Conservation (phyloP, 805 yeast species). For the Yueomyces sinensis region DNA sequence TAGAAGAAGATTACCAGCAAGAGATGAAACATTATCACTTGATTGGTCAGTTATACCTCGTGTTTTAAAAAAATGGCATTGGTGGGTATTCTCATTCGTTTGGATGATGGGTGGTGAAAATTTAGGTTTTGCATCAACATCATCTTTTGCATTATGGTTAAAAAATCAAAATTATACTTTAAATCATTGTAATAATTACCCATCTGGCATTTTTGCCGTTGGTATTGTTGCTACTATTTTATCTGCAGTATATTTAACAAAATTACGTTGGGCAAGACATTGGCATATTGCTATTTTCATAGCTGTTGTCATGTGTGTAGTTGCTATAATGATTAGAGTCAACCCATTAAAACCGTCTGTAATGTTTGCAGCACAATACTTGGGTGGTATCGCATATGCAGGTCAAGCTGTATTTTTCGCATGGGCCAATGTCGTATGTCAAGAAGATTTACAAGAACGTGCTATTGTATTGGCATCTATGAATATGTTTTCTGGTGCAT, state of each 20-base stretch:
- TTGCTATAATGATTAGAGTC: conserved; percentile 34
- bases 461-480: conserved; percentile 52
- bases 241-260: conserved; percentile 32
- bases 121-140: conserved; percentile 32
- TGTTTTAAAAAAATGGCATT: conserved; percentile 41
- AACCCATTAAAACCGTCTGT: conserved; percentile 26
- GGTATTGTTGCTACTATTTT: conserved; percentile 34
- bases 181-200: conserved; percentile 35
- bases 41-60: conserved; percentile 30
- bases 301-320: conserved; percentile 29
- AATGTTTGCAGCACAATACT: conserved; percentile 42
- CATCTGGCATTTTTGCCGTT: conserved; percentile 42
- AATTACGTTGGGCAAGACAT: conserved; percentile 30
- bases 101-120: conserved; percentile 41
- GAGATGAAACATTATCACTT: conserved; percentile 26
- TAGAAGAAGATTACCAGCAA: conserved; percentile 28
- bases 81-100: conserved; percentile 38
- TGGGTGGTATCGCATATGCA: conserved; percentile 41
- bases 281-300: conserved; percentile 38
- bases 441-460: conserved; percentile 47
- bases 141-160: conserved; percentile 37
- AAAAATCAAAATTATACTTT: conserved; percentile 29
- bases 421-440: conserved; percentile 50
- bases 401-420: conserved; percentile 50
- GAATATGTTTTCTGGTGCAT: conserved; percentile 52